These are phyloP conservation scores for Seminavis robusta DNA, from an alignment of 108 stramenopile species.

Conservation along the genomic window DNA sequence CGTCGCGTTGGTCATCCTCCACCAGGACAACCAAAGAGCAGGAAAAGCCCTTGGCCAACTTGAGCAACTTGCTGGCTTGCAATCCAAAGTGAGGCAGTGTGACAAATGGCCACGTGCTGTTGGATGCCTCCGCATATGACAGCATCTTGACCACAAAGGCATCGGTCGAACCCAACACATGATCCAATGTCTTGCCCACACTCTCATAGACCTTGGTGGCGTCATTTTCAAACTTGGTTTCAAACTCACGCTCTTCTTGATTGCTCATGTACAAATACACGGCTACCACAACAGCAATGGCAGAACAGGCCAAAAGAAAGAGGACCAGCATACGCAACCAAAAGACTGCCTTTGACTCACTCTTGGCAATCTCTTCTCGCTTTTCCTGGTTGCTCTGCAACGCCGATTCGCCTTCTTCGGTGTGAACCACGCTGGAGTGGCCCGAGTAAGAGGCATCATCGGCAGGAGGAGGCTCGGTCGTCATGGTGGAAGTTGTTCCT, in stretches of 20 bases:
- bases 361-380: neutral
- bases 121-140: conserved; percentile 3
- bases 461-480: too few species aligned
- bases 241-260: neutral
- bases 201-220: conserved; percentile 3
- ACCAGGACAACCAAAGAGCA: too few species aligned
- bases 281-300: neutral
- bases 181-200: neutral
- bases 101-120: conserved; percentile 17
- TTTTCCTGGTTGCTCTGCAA: too few species aligned
- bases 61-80: too few species aligned
- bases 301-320: neutral
- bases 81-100: too few species aligned
- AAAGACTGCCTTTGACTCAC: conserved; percentile 1
- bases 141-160: conserved; percentile 8
- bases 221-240: conserved; percentile 1
- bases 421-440: too few species aligned
- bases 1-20: too few species aligned
- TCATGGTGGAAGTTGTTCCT: too few species aligned
- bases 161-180: conserved; percentile 5
- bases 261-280: neutral
- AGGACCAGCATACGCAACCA: neutral
- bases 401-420: too few species aligned
- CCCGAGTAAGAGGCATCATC: too few species aligned
- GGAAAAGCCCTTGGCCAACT: too few species aligned